Percentiles rank a stretch among this genome's conserved stretches.
Conservation (phyloP, 1,284 basidiomycete genomes). For the Spongispora temasekensis region DNA sequence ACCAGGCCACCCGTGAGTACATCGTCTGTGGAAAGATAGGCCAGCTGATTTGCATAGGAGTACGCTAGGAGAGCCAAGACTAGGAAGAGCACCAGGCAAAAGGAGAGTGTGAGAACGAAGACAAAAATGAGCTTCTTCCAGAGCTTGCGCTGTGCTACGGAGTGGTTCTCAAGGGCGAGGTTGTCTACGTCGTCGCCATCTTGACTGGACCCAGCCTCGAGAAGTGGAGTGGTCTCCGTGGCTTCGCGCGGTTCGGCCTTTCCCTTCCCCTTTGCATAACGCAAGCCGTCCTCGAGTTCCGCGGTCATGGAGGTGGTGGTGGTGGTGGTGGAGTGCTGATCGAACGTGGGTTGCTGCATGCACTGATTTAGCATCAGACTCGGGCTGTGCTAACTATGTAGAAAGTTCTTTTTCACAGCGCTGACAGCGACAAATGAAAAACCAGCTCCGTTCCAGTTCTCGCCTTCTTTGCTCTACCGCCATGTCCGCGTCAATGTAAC, state of each 20-base stretch:
- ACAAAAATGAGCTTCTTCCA: constrained; percentile 30
- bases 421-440: constrained; percentile 53
- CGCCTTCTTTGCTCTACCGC: constrained; percentile 39
- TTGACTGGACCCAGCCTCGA: constrained; percentile 26
- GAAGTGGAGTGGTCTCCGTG: constrained; percentile 37
- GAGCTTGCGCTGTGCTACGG: constrained; percentile 22
- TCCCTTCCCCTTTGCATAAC: constrained; percentile 31
- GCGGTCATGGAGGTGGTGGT: constrained; percentile 25
- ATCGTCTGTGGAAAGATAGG: constrained; percentile 55
- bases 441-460: constrained; percentile 48
- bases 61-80: constrained; percentile 54
- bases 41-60: constrained; percentile 60
- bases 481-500: constrained; percentile 50
- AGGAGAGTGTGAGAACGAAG: constrained; percentile 37
- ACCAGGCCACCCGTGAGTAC: constrained; percentile 57
- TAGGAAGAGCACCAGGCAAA: constrained; percentile 46
- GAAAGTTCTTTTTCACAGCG: constrained; percentile 29
- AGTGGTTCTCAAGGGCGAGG: constrained; percentile 12
- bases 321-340: constrained; percentile 8
- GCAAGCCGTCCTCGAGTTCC: constrained; percentile 15
- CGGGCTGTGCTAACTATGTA: not conserved
- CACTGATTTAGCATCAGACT: constrained; percentile 1
- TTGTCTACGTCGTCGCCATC: constrained; percentile 16
- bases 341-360: constrained; percentile 20
- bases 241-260: constrained; percentile 28